Evolutionary conservation across 1,284 basidiomycete genomes (phyloP).

Genomic region (Cryptococcus sp.): DNA sequence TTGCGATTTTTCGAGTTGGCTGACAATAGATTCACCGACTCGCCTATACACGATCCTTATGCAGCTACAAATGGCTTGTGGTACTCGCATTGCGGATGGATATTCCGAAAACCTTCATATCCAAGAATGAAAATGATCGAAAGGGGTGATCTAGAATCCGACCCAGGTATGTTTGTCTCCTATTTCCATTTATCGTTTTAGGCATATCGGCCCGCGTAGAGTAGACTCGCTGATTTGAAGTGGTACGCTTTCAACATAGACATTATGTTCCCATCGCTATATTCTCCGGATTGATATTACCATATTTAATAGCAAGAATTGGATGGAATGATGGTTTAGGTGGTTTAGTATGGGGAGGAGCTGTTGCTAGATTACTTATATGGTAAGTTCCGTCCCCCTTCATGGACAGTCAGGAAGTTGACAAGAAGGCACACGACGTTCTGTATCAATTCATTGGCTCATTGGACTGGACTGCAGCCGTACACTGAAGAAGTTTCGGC

Average conservation of each 20-base stretch:
- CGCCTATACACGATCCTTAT: slow-evolving; percentile 67
- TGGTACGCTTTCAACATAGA: slow-evolving; percentile 67
- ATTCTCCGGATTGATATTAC: slow-evolving; percentile 58
- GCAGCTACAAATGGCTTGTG: slow-evolving; percentile 66
- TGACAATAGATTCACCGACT: slow-evolving; percentile 61
- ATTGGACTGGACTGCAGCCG: slow-evolving; percentile 71
- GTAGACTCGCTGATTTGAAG: slow-evolving; percentile 46
- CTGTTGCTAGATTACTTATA: slow-evolving; percentile 58
- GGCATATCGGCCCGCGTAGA: too few species aligned
- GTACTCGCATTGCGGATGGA: slow-evolving; percentile 78
- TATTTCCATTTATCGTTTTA: too few species aligned
- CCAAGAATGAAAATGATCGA: slow-evolving; percentile 62
- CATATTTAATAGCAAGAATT: slow-evolving; percentile 49
- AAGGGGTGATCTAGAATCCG: slow-evolving; percentile 63
- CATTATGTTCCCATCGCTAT: slow-evolving; percentile 64
- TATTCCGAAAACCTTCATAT: slow-evolving; percentile 70
- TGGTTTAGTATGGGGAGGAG: slow-evolving; percentile 62
- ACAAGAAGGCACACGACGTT: slow-evolving; percentile 72
- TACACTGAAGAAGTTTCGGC: slow-evolving; percentile 75
- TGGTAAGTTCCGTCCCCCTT: slow-evolving; percentile 47
- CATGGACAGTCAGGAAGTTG: background rate
- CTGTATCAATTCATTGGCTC: slow-evolving; percentile 73
- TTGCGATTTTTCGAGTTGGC: background rate
- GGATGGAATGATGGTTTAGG: slow-evolving; percentile 64
- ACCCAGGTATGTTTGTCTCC: slow-evolving; percentile 53